Evolutionary conservation across 2,329 filamentous ascomycete genomes (phyloP), one percentile per base, ranked within the genome.

Genomic region (Colletotrichum simmondsii): DNA sequence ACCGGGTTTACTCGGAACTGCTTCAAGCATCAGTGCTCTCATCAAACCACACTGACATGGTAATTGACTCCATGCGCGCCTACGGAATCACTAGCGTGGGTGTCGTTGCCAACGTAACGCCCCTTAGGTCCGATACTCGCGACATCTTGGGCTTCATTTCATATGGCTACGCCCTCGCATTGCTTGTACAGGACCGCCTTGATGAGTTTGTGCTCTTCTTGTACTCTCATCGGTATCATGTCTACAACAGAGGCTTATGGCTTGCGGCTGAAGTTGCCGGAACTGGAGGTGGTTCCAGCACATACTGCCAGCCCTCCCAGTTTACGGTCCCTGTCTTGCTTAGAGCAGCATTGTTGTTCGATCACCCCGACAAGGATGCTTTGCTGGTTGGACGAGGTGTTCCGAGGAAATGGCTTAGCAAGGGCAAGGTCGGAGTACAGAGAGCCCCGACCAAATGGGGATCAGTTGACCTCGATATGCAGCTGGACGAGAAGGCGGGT

Each of bases 271-370:
- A 67, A 42, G 56, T 67, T 14, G 56, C 65, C 2, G 56, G 65
- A 7, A 67, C 65, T 12, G 56, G 65, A n/a, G 65, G 65, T n/a
- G 65, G 65, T 49, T 61, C 65, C 19, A 67, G 56, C 65, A 67
- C 65, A 22, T 67, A 52, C 65, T 61, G 65, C 42, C 65, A 67
- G 56, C 65, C 65, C 2, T 60, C 65, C 8, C 35, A 67, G 19
- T 67, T 67, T 37, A 37, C 42, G 0, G 28, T 61, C 12, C 56
- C 42, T 3, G 60, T 67, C 14, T 4, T 67, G n/a, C 56, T 67
- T 10, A 22, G 56, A 6, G 65, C 65, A 10, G 56, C 65, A 12
- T 26, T 61, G 42, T 22, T 67, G 42, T 30, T 67, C 5, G 65
- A 67, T n/a, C 65, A 67, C 19, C 65, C 65, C 8, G 56, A 67